Base-by-base conservation (phyloP, 139 green algal species). In the Chlamydomonas eustigma region DNA sequence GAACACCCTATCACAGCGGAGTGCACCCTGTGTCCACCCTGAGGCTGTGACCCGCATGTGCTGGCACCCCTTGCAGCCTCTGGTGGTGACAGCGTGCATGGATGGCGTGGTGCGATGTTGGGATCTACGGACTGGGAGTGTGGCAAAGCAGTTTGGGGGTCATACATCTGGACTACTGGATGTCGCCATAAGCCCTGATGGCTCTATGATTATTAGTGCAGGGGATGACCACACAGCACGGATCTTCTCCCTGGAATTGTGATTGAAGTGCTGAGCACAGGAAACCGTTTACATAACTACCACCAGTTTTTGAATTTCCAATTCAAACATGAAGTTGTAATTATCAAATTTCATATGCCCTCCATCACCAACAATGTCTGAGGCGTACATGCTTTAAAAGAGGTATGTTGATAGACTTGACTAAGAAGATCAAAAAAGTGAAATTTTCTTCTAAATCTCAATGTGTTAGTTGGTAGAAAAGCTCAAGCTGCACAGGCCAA, bases 81-180 rank as follows among this genome's bases (percentile, higher is more conserved):
- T 97, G 2, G 78, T 96, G 0, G 84, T 90, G 51, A 96, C 90
- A 0, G 90, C 77, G 25, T 93, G 90, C 71, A 30, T 95, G 33
- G 93, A 97, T 76, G 93, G 93, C 28, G 68, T 80, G 1, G 82
- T 94, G 66, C 82, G 92, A 22, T 83, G 83, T 44, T 97, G 91
- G 89, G 93, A 97, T 77, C 64, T 89, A 28, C 83, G 93, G 0
- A 96, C 88, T 25, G 83, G 78, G 2, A 39, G 30, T 18, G 91
- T 85, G 50, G 71, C 90, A 30, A 73, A 76, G 2, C 66, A 77
- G 31, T 87, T 84, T 30, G 58, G 50, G 5, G 92, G 92, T 0
- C 90, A 95, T 75, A 74, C 34, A 2, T 81, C 88, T 0, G 83
- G 76, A 0, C 79, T 97, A 25, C 91, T 94, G 73, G 90, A 87